Evolutionary conservation across 2,329 filamentous ascomycete species (phyloP), one percentile per base, ranked within the genome.

Genomic region (Arthrobotrys entomopaga): DNA sequence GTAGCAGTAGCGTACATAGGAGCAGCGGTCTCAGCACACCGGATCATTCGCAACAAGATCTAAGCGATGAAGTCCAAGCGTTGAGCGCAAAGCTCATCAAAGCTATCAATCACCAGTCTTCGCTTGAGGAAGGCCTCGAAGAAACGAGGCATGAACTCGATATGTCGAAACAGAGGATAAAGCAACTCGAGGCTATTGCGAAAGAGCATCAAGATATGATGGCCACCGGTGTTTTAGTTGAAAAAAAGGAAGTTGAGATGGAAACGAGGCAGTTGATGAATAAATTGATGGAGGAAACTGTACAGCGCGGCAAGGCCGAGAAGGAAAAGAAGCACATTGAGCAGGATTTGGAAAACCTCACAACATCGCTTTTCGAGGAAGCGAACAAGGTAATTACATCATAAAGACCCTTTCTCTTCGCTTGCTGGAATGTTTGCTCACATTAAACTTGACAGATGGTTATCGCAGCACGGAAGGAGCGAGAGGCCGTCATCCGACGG

Each of bases 51-150:
- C 58, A 60, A 53, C 50, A 86, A 19, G 88, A 90, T 78, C 80
- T 90, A 49, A 89, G 86, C 80, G 85, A 85, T 77, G 95, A 98
- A 82, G 92, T 99, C 26, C 91, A 94, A 6, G 89, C 91, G 5
- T 85, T 99, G 34, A 98, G 93, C 82, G 94, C 93, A 56, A 99
- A 99, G 82, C 88, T 99, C 76, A 94, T 99, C 78, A 94, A 95
- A 80, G 94, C 95, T 50, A 97, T 99, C 82, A 99, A 99, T 81
- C 91, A 96, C 81, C 93, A 97, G 82, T 97, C 93, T 6, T 89
- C 87, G 20, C 86, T 99, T 50, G 95, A 98, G 81, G 95, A 99
- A 81, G 91, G 88, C 10, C 85, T 99, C 16, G 90, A 92, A 57
- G 89, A 88, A 59, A 91, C 93, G 15, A 88, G 93, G 42, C 90